Evolutionary conservation across 306 rosid species (phyloP), one percentile per base, ranked within the genome.

Genomic region (Carpinus viminea): DNA sequence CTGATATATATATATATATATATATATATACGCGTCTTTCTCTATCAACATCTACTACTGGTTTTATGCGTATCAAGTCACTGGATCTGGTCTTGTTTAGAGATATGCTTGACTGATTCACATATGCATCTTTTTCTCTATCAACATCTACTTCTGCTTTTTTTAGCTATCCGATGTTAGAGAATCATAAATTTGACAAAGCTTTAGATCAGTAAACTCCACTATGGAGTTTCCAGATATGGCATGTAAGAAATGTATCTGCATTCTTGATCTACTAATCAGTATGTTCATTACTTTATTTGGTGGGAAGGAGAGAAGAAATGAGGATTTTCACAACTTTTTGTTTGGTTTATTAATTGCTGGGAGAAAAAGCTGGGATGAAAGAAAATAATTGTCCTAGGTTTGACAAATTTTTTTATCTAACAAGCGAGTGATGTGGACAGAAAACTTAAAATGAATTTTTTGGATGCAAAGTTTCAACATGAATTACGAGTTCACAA

Each of bases 81-180:
- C 57, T 91, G 98, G 98, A 85, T 95, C 81, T 90, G 95, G 66
- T 91, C 92, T 53, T 92, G 96, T 85, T 87, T 95, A 80, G 93
- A 92, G 92, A 97, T 95, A 84, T 80, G 81, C 62, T 68, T 82
- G 66, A 72, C 52, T 62, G 52, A 54, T 56, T 60, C 41, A 31
- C 64, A 20, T 70, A 75, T 79, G 69, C 45, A 64, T 68, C 72
- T 6, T 9, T 78, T 86, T 83, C 79, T 45, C 43, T 18, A 56
- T 77, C 74, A 62, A 59, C 48, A 68, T 78, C 66, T 66, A 68
- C 79, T 70, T 81, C 71, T 54, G 64, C 50, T 61, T 18, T 73
- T 47, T 51, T 50, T 68, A 60, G 68, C 51, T 75, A 45, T 54
- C 72, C 18, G 62, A 46, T 73, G 68, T 24, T 62, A 51, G 50